phyloP scores from a whole-genome alignment of 2,329 filamentous ascomycete species.

The Neocatenulostroma microsporum region DNA sequence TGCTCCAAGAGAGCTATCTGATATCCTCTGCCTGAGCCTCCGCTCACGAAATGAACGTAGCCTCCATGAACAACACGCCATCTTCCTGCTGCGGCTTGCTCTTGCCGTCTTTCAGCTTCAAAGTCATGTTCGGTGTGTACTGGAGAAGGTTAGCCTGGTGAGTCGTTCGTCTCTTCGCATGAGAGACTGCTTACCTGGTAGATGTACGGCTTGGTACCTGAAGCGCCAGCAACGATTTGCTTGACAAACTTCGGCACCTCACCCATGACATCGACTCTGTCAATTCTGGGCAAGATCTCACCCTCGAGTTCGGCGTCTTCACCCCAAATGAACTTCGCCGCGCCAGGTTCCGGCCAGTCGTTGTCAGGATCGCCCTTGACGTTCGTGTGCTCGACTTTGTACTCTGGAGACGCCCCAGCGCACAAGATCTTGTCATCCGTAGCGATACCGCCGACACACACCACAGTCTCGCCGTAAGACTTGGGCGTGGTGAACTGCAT shows the following conservation, averaged over 20 bases:
- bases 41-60: constrained; percentile 79
- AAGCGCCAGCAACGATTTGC: constrained; percentile 78
- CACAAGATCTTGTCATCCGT: constrained; percentile 74
- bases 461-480: constrained; percentile 78
- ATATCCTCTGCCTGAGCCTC: too few species aligned
- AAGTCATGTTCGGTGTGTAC: constrained; percentile 64
- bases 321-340: constrained; percentile 69
- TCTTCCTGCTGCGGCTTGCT: constrained; percentile 69
- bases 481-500: constrained; percentile 96
- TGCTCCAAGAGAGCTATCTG: too few species aligned
- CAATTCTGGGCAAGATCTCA: constrained; percentile 59
- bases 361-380: constrained; percentile 66
- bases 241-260: constrained; percentile 96
- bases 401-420: constrained; percentile 57
- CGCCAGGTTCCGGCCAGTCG: constrained; percentile 80
- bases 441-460: constrained; percentile 73
- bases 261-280: constrained; percentile 91
- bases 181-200: constrained; percentile 63
- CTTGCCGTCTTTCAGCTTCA: constrained; percentile 82
- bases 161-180: too few species aligned
- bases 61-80: constrained; percentile 75
- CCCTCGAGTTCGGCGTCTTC: constrained; percentile 69
- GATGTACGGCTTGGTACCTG: constrained; percentile 93
- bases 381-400: constrained; percentile 60
- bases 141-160: constrained; percentile 32